phyloP scores from a whole-genome alignment of 2,329 filamentous ascomycete species.

The Cercospora citrullina region DNA sequence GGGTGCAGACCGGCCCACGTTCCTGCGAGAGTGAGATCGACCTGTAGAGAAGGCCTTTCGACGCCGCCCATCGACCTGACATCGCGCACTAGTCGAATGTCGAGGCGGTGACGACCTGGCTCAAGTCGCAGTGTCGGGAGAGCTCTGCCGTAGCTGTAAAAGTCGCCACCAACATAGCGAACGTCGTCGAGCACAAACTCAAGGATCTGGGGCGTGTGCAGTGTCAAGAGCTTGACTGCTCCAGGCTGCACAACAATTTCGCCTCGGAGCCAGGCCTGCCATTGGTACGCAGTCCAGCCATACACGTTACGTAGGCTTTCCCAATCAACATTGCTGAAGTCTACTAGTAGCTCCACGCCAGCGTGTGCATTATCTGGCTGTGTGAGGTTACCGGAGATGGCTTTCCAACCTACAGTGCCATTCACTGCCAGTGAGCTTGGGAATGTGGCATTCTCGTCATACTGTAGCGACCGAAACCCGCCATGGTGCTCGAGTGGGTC shows the following conservation, averaged over 20 bases:
- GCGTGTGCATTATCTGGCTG: conserved; percentile 38
- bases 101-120: conserved; percentile 54
- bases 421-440: conserved; percentile 54
- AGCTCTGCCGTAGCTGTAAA: conserved; percentile 53
- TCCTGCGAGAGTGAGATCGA: conserved; percentile 42
- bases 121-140: conserved; percentile 52
- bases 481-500: conserved; percentile 58
- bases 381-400: conserved; percentile 38
- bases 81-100: conserved; percentile 57
- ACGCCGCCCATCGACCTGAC: conserved; percentile 58
- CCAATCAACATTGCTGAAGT: conserved; percentile 57
- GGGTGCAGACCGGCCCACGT: conserved; percentile 36
- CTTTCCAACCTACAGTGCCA: conserved; percentile 54
- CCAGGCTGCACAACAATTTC: conserved; percentile 42
- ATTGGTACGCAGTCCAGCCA: conserved; percentile 61
- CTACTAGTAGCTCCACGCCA: conserved; percentile 43
- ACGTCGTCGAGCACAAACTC: conserved; percentile 56
- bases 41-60: conserved; percentile 48
- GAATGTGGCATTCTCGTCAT: conserved; percentile 47
- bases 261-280: conserved; percentile 59
- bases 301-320: conserved; percentile 54
- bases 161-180: conserved; percentile 59
- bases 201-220: conserved; percentile 52
- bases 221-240: conserved; percentile 40
- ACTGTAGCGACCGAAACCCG: conserved; percentile 52